phyloP scores from a whole-genome alignment of 768 basidiomycete species.

The Phylloporus arenicola region DNA sequence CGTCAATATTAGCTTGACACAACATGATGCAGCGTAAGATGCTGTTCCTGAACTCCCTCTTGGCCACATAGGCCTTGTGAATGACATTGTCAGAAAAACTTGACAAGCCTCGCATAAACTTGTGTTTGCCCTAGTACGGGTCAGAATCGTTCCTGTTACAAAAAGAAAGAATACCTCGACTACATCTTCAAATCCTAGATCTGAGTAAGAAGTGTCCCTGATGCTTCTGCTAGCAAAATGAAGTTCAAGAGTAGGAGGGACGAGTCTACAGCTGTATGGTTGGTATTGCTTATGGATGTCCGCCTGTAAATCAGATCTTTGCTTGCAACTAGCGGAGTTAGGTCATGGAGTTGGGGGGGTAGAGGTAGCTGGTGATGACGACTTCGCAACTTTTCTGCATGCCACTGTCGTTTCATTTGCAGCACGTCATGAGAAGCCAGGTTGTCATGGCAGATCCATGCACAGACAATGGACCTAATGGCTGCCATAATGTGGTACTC shows the following conservation, averaged over 20 bases:
- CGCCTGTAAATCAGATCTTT: not conserved
- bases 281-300: not conserved
- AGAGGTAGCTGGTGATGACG: too few species aligned
- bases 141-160: too few species aligned
- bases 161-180: not conserved
- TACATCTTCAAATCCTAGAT: not conserved
- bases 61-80: not conserved
- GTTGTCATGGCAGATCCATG: too few species aligned
- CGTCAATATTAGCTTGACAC: not conserved
- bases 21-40: not conserved
- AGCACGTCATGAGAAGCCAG: too few species aligned
- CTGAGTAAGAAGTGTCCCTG: not conserved
- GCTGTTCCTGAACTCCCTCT: not conserved
- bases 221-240: not conserved
- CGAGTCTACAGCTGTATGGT: not conserved
- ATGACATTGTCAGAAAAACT: not conserved
- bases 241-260: not conserved
- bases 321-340: too few species aligned
- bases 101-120: not conserved
- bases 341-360: too few species aligned
- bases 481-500: too few species aligned
- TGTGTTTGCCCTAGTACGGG: not conserved
- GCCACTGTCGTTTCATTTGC: too few species aligned
- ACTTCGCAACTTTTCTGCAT: too few species aligned
- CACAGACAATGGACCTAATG: too few species aligned